These are phyloP conservation scores for Alliaria petiolata DNA, from an alignment of 345 rosid genomes.

Conservation along the genomic window DNA sequence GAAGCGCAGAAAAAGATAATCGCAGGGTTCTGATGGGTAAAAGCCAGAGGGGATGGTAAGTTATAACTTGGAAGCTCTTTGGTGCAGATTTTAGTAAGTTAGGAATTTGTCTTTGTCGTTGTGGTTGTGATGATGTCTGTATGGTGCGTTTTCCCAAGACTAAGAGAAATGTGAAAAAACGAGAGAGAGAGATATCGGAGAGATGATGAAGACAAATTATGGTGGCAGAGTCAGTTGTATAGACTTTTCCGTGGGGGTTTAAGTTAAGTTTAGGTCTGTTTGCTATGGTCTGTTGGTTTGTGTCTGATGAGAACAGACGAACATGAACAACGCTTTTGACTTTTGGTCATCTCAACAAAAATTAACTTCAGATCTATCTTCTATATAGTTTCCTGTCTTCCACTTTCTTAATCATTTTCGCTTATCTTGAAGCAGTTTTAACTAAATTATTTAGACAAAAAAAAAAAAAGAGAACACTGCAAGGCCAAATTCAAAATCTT, in stretches of 20 bases:
- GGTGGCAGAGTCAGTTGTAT: slow-evolving; percentile 33
- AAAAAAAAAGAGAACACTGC: background rate
- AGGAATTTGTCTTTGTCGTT: slow-evolving; percentile 20
- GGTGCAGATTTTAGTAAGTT: slow-evolving; percentile 35
- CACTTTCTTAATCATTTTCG: background rate
- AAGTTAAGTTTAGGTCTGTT: slow-evolving; percentile 28
- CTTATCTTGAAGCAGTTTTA: background rate
- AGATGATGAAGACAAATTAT: slow-evolving; percentile 15
- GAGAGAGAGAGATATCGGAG: slow-evolving; percentile 2
- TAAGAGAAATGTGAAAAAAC: slow-evolving; percentile 19
- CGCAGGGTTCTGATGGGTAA: background rate
- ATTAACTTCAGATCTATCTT: slow-evolving; percentile 1
- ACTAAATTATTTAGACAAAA: background rate
- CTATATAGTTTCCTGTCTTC: background rate
- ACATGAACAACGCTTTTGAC: slow-evolving; percentile 16
- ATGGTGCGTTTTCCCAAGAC: slow-evolving; percentile 25
- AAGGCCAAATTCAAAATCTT: background rate
- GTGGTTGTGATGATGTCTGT: slow-evolving; percentile 29
- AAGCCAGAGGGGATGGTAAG: slow-evolving; percentile 15
- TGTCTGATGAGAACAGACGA: slow-evolving; percentile 19
- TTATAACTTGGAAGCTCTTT: slow-evolving; percentile 24
- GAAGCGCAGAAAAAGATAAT: slow-evolving; percentile 65
- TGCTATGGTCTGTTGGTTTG: slow-evolving; percentile 16
- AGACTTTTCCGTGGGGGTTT: slow-evolving; percentile 28
- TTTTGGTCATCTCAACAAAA: slow-evolving; percentile 1